Evolutionary conservation across 306 rosid species (phyloP).

Genomic region (Sechiopsis laciniata): DNA sequence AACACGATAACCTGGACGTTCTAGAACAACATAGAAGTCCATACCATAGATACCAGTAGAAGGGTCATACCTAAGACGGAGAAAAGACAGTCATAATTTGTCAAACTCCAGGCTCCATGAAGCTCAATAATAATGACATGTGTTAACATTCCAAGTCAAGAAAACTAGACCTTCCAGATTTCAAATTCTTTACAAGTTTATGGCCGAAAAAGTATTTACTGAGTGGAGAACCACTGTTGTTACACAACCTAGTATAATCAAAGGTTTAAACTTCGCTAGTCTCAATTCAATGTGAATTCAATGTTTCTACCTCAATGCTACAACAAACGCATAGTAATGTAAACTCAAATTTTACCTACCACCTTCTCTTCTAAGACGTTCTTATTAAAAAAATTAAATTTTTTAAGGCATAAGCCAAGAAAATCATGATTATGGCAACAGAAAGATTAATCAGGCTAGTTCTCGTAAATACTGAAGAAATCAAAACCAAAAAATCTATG

Average conservation of each 20-base stretch:
- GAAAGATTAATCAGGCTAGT: background rate
- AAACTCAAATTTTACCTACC: background rate
- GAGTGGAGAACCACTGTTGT: background rate
- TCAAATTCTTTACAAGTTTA: background rate
- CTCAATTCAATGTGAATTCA: background rate
- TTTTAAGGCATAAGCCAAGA: background rate
- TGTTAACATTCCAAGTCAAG: background rate
- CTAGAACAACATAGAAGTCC: constrained; percentile 51
- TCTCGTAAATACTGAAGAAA: background rate
- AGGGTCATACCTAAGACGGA: constrained; percentile 42
- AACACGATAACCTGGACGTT: constrained; percentile 53
- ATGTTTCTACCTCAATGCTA: background rate
- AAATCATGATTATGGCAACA: background rate
- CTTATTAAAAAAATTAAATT: background rate
- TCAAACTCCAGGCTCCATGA: background rate
- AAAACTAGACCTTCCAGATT: background rate
- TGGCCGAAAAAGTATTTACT: background rate
- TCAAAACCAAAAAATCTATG: background rate
- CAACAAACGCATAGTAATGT: background rate
- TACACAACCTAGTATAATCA: constrained; percentile 6
- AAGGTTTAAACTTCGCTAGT: background rate
- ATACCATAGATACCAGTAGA: constrained; percentile 61
- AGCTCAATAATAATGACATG: background rate
- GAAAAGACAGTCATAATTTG: background rate
- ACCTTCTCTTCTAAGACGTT: background rate